A percentile compares a stretch with the other conserved stretches of the same genome.
phyloP scores from a whole-genome alignment of 2,329 filamentous ascomycete genomes.

The Ceratocystis albifundus region DNA sequence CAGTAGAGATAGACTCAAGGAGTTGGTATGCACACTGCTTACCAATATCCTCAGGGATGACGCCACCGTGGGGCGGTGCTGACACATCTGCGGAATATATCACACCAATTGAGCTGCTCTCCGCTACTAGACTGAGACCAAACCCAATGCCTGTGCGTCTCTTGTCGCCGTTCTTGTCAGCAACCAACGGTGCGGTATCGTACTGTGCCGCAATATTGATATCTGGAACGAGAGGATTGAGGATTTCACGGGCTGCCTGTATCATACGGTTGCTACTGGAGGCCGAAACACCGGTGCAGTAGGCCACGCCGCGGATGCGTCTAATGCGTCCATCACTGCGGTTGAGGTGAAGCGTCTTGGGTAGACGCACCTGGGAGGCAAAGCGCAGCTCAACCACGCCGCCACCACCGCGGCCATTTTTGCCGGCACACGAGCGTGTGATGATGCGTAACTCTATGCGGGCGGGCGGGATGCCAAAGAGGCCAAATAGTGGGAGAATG shows the following conservation, averaged over 20 bases:
- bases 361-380: slow-evolving; percentile 81
- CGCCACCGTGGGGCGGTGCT: slow-evolving; percentile 63
- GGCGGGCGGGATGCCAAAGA: slow-evolving; percentile 70
- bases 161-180: slow-evolving; percentile 42
- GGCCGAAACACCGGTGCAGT: slow-evolving; percentile 80
- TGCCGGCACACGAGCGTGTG: slow-evolving; percentile 64
- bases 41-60: slow-evolving; percentile 82
- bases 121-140: slow-evolving; percentile 79
- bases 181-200: slow-evolving; percentile 50
- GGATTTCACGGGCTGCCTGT: slow-evolving; percentile 70
- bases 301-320: slow-evolving; percentile 83
- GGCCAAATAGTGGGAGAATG: slow-evolving; percentile 76
- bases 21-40: slow-evolving; percentile 80
- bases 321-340: slow-evolving; percentile 75
- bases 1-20: slow-evolving; percentile 67
- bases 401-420: slow-evolving; percentile 65
- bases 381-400: slow-evolving; percentile 91
- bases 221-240: slow-evolving; percentile 77
- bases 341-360: slow-evolving; percentile 82
- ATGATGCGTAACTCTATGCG: slow-evolving; percentile 79
- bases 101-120: slow-evolving; percentile 69
- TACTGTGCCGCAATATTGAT: slow-evolving; percentile 81
- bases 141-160: slow-evolving; percentile 77
- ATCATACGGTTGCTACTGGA: slow-evolving; percentile 96
- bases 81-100: slow-evolving; percentile 79